Conservation (phyloP, 306 rosid genomes). For the Cotoneaster glaucophyllus region DNA sequence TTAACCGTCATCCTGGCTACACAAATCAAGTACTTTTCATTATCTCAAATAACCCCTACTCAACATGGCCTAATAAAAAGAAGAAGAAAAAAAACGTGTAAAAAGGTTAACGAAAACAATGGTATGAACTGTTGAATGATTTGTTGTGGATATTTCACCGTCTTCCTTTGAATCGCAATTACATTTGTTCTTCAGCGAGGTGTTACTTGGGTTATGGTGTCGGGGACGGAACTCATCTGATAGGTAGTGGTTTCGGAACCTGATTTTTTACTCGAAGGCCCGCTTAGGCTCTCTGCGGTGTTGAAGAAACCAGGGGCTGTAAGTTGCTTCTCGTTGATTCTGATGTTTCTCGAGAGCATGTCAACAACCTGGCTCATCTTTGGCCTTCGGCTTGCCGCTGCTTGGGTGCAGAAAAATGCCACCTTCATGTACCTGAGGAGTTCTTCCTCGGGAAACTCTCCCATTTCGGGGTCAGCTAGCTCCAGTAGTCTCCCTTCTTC, state of each 20-base stretch:
- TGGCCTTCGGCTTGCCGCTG: constrained; percentile 71
- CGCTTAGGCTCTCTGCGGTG: constrained; percentile 25
- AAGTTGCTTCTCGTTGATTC: constrained; percentile 63
- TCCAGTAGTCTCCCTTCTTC: constrained; percentile 65
- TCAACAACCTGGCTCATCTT: constrained; percentile 64
- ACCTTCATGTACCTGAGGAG: constrained; percentile 73
- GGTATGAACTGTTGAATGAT: background rate
- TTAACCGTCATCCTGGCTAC: too few species aligned
- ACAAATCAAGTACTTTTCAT: too few species aligned
- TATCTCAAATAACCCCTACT: background rate
- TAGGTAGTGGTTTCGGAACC: constrained; percentile 18
- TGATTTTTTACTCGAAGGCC: constrained; percentile 30
- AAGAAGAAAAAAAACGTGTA: background rate
- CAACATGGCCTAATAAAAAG: background rate
- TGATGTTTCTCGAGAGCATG: constrained; percentile 73
- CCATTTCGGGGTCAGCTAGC: constrained; percentile 60
- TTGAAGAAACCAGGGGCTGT: constrained; percentile 74
- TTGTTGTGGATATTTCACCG: background rate
- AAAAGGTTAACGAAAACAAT: background rate
- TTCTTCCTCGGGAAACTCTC: constrained; percentile 58
- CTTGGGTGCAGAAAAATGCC: constrained; percentile 86
- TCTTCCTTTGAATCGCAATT: background rate
- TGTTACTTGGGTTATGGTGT: constrained; percentile 44
- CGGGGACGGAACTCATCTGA: constrained; percentile 34
- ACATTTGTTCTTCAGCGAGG: constrained; percentile 47